These are phyloP conservation scores for Colletotrichum trifolii DNA, from an alignment of 2,329 filamentous ascomycete genomes.

Conservation along the genomic window DNA sequence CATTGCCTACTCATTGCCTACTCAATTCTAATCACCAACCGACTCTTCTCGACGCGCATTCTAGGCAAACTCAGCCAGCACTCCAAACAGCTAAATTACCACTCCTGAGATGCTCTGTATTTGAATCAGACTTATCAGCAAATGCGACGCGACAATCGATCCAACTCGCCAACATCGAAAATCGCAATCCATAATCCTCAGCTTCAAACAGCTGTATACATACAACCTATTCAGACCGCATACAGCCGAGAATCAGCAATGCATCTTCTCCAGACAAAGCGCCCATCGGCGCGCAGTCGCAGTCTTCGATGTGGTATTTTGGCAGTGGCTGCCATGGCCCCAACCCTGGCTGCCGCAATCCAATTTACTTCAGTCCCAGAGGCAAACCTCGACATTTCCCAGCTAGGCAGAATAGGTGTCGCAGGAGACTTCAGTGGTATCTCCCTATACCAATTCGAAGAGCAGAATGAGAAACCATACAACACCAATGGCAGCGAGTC, in stretches of 20 bases:
- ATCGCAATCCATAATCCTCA: slow-evolving; percentile 16
- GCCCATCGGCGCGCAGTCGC: slow-evolving; percentile 53
- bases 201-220: slow-evolving; percentile 19
- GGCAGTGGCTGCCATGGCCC: slow-evolving; percentile 53
- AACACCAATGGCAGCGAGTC: slow-evolving; percentile 83
- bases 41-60: slow-evolving; percentile 23
- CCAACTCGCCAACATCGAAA: slow-evolving; percentile 10
- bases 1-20: slow-evolving; percentile 18
- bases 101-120: no score
- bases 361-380: slow-evolving; percentile 72
- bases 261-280: slow-evolving; percentile 58
- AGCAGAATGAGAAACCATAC: slow-evolving; percentile 76
- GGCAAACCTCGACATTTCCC: slow-evolving; percentile 80
- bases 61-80: no score
- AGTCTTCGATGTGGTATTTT: slow-evolving; percentile 48
- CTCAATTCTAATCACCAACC: slow-evolving; percentile 31
- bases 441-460: slow-evolving; percentile 87
- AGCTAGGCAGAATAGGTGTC: slow-evolving; percentile 85
- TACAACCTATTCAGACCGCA: neutral
- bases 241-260: slow-evolving; percentile 49
- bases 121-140: slow-evolving; percentile 9
- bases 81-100: slow-evolving; percentile 11
- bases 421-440: slow-evolving; percentile 92
- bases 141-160: slow-evolving; percentile 29
- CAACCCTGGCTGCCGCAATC: slow-evolving; percentile 60